phyloP scores from a whole-genome alignment of 768 basidiomycete genomes.

The Mycena floridula region DNA sequence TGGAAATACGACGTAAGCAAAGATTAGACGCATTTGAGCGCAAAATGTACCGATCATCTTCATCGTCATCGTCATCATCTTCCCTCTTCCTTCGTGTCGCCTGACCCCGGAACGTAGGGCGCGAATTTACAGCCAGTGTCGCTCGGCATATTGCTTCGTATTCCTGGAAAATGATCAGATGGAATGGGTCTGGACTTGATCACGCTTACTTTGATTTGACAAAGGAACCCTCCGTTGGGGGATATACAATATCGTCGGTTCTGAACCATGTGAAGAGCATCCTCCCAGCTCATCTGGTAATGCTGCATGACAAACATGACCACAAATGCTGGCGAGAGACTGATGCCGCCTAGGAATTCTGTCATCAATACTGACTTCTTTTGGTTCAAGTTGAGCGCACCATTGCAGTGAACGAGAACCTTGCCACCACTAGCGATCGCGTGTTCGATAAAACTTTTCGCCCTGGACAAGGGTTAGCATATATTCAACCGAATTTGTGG shows the following conservation, averaged over 20 bases:
- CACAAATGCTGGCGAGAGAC: slow-evolving; percentile 81
- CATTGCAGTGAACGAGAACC: slow-evolving; percentile 88
- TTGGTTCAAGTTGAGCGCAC: too few relatives aligned
- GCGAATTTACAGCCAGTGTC: slow-evolving; percentile 57
- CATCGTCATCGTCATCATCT: slow-evolving; percentile 61
- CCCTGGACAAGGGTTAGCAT: slow-evolving; percentile 33
- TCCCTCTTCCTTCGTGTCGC: slow-evolving; percentile 61
- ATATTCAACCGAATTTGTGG: neutral
- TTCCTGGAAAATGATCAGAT: slow-evolving; percentile 43
- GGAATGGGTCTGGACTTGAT: too few relatives aligned
- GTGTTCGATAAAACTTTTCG: slow-evolving; percentile 67
- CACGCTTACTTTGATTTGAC: slow-evolving; percentile 74
- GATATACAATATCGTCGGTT: slow-evolving; percentile 92
- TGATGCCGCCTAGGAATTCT: slow-evolving; percentile 66
- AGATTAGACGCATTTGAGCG: neutral
- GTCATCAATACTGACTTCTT: too few relatives aligned
- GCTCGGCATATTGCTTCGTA: slow-evolving; percentile 92
- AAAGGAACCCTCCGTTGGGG: slow-evolving; percentile 86
- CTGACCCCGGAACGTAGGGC: slow-evolving; percentile 39
- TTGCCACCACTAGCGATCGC: slow-evolving; percentile 61
- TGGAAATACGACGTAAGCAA: slow-evolving; percentile 12
- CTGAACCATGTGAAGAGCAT: slow-evolving; percentile 83
- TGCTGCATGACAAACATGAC: slow-evolving; percentile 93
- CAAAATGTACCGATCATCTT: slow-evolving; percentile 2
- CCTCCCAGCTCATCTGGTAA: slow-evolving; percentile 78